Evolutionary conservation across 164 flowering plant species (phyloP).

Genomic region (Cinnamomum chago): DNA sequence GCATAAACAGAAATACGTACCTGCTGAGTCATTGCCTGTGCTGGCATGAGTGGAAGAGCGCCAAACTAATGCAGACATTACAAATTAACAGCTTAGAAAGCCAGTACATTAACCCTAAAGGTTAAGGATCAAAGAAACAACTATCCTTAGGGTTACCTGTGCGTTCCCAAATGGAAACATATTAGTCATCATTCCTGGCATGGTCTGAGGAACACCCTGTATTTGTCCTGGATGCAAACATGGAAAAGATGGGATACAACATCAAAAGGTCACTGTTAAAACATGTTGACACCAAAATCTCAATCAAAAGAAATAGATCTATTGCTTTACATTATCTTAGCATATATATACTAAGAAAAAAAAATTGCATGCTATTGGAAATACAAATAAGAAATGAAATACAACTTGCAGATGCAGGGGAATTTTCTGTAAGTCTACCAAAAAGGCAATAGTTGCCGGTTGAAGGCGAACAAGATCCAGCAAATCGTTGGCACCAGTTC

Average conservation of each 20-base stretch:
- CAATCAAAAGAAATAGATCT: constrained; percentile 15
- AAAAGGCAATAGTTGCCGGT: constrained; percentile 44
- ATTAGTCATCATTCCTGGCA: constrained; percentile 50
- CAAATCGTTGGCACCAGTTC: constrained; percentile 49
- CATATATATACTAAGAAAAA: constrained; percentile 25
- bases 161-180: constrained; percentile 49
- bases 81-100: neutral
- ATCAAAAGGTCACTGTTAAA: neutral
- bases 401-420: constrained; percentile 42
- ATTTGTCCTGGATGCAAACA: constrained; percentile 42
- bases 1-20: constrained; percentile 22
- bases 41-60: constrained; percentile 52
- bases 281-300: constrained; percentile 4
- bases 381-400: constrained; percentile 36
- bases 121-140: neutral
- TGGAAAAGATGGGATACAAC: constrained; percentile 9
- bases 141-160: constrained; percentile 32
- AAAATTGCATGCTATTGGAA: constrained; percentile 16
- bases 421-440: constrained; percentile 64
- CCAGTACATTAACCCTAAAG: neutral
- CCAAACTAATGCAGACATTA: constrained; percentile 36
- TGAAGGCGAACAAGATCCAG: constrained; percentile 72
- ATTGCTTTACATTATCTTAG: constrained; percentile 2
- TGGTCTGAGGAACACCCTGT: constrained; percentile 36
- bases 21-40: constrained; percentile 79